phyloP scores from a whole-genome alignment of 2,329 filamentous ascomycete genomes.

The Fusarium nurragi region DNA sequence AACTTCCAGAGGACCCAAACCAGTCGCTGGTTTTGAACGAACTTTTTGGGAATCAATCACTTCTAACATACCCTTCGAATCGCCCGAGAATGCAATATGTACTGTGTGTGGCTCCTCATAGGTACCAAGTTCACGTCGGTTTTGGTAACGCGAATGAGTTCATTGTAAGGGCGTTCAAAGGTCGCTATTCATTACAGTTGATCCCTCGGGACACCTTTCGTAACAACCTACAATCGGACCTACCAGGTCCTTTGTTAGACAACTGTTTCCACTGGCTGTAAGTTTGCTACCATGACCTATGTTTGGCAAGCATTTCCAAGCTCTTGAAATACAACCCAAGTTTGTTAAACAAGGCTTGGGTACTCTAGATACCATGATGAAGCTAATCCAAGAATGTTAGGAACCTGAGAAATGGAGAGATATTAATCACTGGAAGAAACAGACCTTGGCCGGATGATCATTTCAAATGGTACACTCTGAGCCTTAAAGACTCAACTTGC shows the following conservation, averaged over 20 bases:
- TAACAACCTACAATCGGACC: conserved; percentile 48
- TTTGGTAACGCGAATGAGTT: conserved; percentile 29
- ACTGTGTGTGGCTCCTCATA: conserved; percentile 18
- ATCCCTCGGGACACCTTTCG: conserved; percentile 34
- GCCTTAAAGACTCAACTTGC: conserved; percentile 20
- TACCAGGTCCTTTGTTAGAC: conserved; percentile 60
- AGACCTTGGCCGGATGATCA: conserved; percentile 30
- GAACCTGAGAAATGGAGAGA: conserved; percentile 30
- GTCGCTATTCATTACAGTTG: conserved; percentile 32
- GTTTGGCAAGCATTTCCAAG: too few relatives aligned
- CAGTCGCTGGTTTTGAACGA: conserved; percentile 52
- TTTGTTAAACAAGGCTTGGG: too few relatives aligned
- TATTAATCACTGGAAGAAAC: conserved; percentile 32
- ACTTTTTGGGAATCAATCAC: conserved; percentile 64
- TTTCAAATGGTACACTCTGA: conserved; percentile 24
- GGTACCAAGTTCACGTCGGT: conserved; percentile 64
- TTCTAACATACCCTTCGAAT: conserved; percentile 62
- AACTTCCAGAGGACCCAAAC: conserved; percentile 62
- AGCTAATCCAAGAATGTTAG: background rate
- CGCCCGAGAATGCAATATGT: conserved; percentile 64
- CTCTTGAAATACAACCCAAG: too few relatives aligned
- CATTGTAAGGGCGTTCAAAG: conserved; percentile 43
- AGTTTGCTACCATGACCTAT: conserved; percentile 42
- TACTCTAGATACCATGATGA: too few relatives aligned
- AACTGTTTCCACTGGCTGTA: conserved; percentile 67